phyloP scores from a whole-genome alignment of 176 grass and related monocot genomes.

The Triticum urartu region DNA sequence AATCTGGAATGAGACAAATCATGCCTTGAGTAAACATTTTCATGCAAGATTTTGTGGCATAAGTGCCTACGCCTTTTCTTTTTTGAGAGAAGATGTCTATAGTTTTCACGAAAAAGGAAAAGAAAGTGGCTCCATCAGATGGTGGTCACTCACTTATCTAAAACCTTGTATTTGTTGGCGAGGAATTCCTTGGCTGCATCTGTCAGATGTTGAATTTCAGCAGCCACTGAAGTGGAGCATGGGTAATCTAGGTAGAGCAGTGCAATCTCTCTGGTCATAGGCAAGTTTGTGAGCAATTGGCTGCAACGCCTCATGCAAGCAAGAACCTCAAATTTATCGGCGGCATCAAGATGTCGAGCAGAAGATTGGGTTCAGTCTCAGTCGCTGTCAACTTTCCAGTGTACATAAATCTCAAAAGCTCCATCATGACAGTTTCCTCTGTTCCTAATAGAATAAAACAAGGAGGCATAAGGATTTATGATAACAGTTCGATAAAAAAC shows the following conservation, averaged over 20 bases:
- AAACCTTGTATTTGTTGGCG: slow-evolving; percentile 54
- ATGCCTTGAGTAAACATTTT: slow-evolving; percentile 4
- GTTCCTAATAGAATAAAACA: slow-evolving; percentile 35
- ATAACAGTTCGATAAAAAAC: background rate
- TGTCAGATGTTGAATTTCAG: slow-evolving; percentile 59
- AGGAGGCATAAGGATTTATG: background rate
- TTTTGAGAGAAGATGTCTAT: no score
- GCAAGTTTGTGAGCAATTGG: slow-evolving; percentile 71
- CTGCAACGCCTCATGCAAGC: slow-evolving; percentile 91
- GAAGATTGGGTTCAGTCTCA: slow-evolving; percentile 49
- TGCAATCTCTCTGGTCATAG: slow-evolving; percentile 80
- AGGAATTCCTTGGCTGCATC: slow-evolving; percentile 71
- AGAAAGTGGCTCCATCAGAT: background rate
- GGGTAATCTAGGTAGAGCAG: slow-evolving; percentile 86
- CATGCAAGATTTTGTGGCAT: background rate
- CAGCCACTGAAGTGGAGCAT: slow-evolving; percentile 60
- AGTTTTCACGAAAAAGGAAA: background rate
- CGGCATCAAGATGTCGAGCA: slow-evolving; percentile 78
- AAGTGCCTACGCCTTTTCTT: background rate
- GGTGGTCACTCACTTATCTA: slow-evolving; percentile 46
- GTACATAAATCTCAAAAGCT: slow-evolving; percentile 88
- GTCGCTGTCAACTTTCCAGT: slow-evolving; percentile 72
- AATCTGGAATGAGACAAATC: slow-evolving; percentile 48
- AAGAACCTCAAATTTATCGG: slow-evolving; percentile 91
- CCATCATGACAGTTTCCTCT: slow-evolving; percentile 88